These are phyloP conservation scores for Alternaria panax DNA, from an alignment of 2,329 filamentous ascomycete species.

Conservation along the genomic window DNA sequence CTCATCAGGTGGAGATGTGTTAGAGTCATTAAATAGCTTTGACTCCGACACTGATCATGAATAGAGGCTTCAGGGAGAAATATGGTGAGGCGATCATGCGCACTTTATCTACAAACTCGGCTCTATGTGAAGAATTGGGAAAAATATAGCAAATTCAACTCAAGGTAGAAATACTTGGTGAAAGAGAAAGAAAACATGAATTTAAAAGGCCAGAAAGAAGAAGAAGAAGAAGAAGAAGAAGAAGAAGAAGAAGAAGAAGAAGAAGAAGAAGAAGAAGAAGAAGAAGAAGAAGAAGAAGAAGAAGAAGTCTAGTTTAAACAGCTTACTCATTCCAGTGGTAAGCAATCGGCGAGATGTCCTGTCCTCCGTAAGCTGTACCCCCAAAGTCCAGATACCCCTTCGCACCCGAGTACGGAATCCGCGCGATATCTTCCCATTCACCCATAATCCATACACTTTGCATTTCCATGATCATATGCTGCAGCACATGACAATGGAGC, in stretches of 20 bases:
- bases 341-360: constrained; percentile 14
- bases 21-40: background rate
- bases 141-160: background rate
- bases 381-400: constrained; percentile 56
- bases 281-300: background rate
- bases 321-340: constrained; percentile 17
- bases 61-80: background rate
- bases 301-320: background rate
- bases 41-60: background rate
- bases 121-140: background rate
- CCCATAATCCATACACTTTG: constrained; percentile 58
- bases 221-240: too few relatives aligned
- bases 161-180: background rate
- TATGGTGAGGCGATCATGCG: background rate
- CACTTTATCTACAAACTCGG: background rate
- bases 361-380: constrained; percentile 52
- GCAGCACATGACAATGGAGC: constrained; percentile 67
- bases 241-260: background rate
- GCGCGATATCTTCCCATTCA: constrained; percentile 50
- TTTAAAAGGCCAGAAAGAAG: background rate
- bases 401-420: constrained; percentile 45
- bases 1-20: background rate
- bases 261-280: background rate
- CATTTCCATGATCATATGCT: constrained; percentile 66
- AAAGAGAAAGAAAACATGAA: background rate